Evolutionary conservation across 441 rosid genomes (phyloP).

Genomic region (Bocquillonia castaneifolia): DNA sequence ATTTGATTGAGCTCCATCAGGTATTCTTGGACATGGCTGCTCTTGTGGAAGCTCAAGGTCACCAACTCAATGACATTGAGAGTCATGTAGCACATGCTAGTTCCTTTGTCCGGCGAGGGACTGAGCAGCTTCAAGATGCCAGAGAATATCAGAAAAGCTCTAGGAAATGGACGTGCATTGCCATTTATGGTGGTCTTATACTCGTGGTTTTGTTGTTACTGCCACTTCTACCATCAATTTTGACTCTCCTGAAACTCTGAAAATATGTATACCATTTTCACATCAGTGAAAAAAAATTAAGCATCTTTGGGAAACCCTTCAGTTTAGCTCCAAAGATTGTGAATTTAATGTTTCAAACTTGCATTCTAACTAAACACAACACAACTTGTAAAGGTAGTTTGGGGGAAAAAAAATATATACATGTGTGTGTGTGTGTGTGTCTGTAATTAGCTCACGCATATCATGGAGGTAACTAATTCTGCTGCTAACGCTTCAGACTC

Average conservation of each 20-base stretch:
- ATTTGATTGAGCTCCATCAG: conserved; percentile 70
- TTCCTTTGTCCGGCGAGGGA: conserved; percentile 78
- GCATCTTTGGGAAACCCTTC: background rate
- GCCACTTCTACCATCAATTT: conserved; percentile 49
- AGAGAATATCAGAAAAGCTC: conserved; percentile 73
- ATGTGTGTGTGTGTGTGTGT: no score
- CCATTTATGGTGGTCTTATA: conserved; percentile 40
- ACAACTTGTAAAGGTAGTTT: background rate
- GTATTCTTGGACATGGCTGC: conserved; percentile 93
- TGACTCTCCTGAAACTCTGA: conserved; percentile 15
- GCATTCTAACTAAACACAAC: background rate
- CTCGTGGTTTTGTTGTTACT: conserved; percentile 40
- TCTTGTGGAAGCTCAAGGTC: conserved; percentile 82
- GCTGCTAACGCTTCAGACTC: no score
- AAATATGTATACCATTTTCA: conserved; percentile 14
- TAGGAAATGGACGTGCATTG: conserved; percentile 78
- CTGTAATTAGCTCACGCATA: background rate
- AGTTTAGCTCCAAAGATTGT: background rate
- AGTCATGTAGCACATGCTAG: conserved; percentile 84
- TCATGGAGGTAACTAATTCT: background rate
- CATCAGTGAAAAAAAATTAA: conserved; percentile 1
- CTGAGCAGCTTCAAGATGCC: conserved; percentile 67
- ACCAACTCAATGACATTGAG: conserved; percentile 78
- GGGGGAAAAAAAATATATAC: background rate
- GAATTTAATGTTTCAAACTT: background rate